Percentiles rank a stretch among this genome's conserved stretches.
Evolutionary conservation across 495 filamentous ascomycete species (phyloP).

Genomic region (Talaromyces liani): DNA sequence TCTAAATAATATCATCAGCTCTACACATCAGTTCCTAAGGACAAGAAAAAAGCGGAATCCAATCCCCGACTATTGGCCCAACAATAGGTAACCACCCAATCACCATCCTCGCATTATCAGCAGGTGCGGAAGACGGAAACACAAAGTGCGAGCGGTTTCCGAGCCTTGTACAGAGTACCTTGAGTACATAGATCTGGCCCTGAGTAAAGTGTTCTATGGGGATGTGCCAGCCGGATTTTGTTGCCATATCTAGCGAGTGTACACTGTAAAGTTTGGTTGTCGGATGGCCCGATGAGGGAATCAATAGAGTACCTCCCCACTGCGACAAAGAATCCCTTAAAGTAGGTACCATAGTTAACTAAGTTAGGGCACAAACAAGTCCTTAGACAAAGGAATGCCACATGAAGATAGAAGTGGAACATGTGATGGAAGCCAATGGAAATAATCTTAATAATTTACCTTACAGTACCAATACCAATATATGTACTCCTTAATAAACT

Average conservation of each 20-base stretch:
- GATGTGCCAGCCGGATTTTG: background rate
- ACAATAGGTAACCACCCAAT: background rate
- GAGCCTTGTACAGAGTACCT: too few species aligned
- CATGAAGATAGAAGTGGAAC: background rate
- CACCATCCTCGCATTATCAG: background rate
- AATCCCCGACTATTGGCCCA: background rate
- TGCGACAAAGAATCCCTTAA: too few species aligned
- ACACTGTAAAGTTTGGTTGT: background rate
- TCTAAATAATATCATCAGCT: too few species aligned
- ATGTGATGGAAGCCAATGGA: background rate
- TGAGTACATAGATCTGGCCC: background rate
- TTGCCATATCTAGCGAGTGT: background rate
- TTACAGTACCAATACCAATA: too few species aligned
- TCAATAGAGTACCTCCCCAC: too few species aligned
- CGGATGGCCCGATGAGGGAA: background rate
- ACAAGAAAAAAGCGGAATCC: background rate
- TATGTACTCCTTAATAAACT: background rate
- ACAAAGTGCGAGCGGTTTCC: background rate
- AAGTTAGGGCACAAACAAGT: too few species aligned
- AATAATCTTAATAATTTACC: too few species aligned
- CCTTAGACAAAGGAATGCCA: too few species aligned
- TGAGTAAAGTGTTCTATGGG: background rate
- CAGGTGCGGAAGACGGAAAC: background rate
- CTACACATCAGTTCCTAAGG: too few species aligned
- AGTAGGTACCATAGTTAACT: too few species aligned